Evolutionary conservation across 2,329 filamentous ascomycete species (phyloP), one percentile per base, ranked within the genome.

Genomic region (Calonectria leucothoes): DNA sequence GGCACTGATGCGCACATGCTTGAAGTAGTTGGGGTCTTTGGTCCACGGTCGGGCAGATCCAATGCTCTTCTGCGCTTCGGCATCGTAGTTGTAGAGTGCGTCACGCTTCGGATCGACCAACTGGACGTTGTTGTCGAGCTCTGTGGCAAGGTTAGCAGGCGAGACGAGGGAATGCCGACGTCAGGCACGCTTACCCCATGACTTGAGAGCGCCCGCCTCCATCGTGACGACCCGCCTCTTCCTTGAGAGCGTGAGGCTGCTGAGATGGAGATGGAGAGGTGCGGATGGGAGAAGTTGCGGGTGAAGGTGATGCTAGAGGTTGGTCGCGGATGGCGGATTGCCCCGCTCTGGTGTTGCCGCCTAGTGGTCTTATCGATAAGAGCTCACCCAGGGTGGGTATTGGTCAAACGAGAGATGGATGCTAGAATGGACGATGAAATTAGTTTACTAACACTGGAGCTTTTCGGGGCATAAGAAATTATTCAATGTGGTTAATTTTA

Each of bases 1-100:
- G 72, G 97, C 95, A 66, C 95, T 97, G 85, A 99, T 96, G 81
- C 96, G 95, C 59, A 98, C 95, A 68, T 94, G 91, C 83, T 96
- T 97, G 91, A 98, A 99, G 88, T 98, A 93, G 84, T 95, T 90
- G 0, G 94, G 93, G 82, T 98, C 93, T 59, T 87, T 88, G 64
- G 87, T 87, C 97, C 97, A 98, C 74, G 96, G 95, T 68, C 90
- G 90, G 27, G 89, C 87, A 14, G 89, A 86, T 75, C 89, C 89
- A 77, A 94, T 90, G 45, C 89, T 86, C 82, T 93, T 94, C 80
- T 97, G 93, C 52, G 91, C 90, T 2, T 88, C 88, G 74, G 88
- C 84, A 77, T 95, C 91, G 87, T 97, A 98, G 81, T 91, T 90
- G 88, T 98, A 99, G 80, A 99, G 94, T 57, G 95, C 95, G 85